Evolutionary conservation across 1,139 yeast genomes (phyloP).

Genomic region (Kodamaea sp.): DNA sequence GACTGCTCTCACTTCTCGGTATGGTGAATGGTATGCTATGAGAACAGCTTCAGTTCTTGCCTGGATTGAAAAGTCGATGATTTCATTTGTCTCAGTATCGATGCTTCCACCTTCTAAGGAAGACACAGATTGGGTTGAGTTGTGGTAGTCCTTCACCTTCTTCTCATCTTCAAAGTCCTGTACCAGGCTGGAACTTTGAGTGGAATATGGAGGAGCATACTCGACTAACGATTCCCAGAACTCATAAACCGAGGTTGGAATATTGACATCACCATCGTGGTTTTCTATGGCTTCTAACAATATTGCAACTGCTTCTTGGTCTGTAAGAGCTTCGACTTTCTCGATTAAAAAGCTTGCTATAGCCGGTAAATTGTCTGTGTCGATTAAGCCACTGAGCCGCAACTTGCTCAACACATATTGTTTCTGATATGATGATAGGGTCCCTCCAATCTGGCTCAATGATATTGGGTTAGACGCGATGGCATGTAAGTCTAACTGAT

Average conservation of each 20-base stretch:
- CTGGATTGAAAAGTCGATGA: constrained; percentile 18
- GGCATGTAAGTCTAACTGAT: constrained; percentile 12
- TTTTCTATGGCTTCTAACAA: constrained; percentile 19
- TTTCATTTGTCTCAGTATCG: constrained; percentile 1
- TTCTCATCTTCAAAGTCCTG: too few relatives aligned
- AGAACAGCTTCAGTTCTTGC: constrained; percentile 24
- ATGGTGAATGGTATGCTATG: constrained; percentile 57
- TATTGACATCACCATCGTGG: constrained; percentile 24
- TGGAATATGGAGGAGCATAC: too few relatives aligned
- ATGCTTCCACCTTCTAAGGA: constrained; percentile 12
- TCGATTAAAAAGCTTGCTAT: constrained; percentile 31
- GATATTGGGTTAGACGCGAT: constrained; percentile 24
- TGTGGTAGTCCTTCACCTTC: too few relatives aligned
- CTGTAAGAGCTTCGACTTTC: constrained; percentile 24
- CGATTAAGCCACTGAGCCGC: constrained; percentile 24
- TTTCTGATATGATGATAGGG: constrained; percentile 25
- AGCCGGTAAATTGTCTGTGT: constrained; percentile 29
- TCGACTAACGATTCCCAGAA: constrained; percentile 10
- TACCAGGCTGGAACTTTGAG: too few relatives aligned
- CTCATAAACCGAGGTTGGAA: constrained; percentile 17
- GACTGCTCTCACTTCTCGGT: constrained; percentile 64
- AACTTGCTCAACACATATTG: constrained; percentile 24
- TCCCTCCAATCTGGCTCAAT: constrained; percentile 23
- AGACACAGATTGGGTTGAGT: too few relatives aligned
- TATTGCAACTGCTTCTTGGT: constrained; percentile 23